phyloP scores from a whole-genome alignment of 495 filamentous ascomycete species.

The Baudoinia panamericana region DNA sequence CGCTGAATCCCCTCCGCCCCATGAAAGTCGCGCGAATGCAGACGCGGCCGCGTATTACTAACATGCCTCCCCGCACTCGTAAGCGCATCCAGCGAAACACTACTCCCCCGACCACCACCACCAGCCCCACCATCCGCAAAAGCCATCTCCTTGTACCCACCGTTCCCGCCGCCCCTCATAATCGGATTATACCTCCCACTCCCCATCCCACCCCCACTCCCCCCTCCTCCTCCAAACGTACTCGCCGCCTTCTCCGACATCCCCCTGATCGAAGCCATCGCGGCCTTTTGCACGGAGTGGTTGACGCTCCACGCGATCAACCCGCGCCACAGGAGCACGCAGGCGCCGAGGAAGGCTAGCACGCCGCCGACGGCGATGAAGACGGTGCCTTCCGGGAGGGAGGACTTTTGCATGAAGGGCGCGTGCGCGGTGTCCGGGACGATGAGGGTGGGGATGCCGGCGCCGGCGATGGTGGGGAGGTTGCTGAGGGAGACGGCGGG shows the following conservation, averaged over 20 bases:
- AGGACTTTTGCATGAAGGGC: constrained; percentile 92
- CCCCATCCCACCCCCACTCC: constrained; percentile 3
- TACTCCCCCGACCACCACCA: no score
- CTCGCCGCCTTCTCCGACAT: constrained; percentile 6
- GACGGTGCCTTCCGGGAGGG: constrained; percentile 80
- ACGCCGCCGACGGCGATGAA: constrained; percentile 90
- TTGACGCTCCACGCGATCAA: constrained; percentile 87
- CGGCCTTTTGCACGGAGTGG: constrained; percentile 71
- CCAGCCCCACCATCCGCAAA: no score
- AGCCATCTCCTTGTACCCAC: constrained; percentile 26
- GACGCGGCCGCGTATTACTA: no score
- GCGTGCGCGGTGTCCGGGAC: constrained; percentile 74
- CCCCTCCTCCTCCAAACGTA: no score
- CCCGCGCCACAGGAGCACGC: constrained; percentile 74
- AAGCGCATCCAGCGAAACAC: constrained; percentile 34
- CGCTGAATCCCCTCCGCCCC: constrained; percentile 9
- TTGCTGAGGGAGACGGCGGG: constrained; percentile 18
- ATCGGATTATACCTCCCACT: constrained; percentile 11
- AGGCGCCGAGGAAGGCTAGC: constrained; percentile 65
- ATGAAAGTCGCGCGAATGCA: constrained; percentile 27
- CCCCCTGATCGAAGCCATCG: constrained; percentile 31
- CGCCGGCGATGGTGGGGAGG: constrained; percentile 37
- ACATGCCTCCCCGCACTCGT: constrained; percentile 30
- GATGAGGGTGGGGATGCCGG: constrained; percentile 43
- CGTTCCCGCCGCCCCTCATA: no score